Base-by-base conservation (phyloP, 331 rosid species). In the Rhamnella rubrinervis region DNA sequence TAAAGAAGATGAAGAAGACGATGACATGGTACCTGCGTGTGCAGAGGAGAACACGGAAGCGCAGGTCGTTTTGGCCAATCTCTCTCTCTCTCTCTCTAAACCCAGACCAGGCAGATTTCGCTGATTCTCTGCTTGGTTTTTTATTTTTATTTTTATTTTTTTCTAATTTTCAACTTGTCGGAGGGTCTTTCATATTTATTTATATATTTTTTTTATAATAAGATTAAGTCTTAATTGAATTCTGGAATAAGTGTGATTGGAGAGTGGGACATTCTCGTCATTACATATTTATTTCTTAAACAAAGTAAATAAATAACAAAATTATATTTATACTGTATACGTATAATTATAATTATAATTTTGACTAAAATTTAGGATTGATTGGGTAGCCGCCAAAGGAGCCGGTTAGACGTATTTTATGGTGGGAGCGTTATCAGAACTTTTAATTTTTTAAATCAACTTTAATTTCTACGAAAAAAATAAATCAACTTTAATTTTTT, bases 21-120 rank as follows among this genome's bases (percentile, higher is more conserved):
- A 47, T 44, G 49, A 44, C 11, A 44, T 12, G 6, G 68, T 63
- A 80, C 80, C 80, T 70, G 65, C 70, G 70, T 56, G 70, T 56
- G 61, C 18, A 31, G 26, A 20, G 28, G 23, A 65, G 62, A 52
- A 21, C 6, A 49, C 67, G 51, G 60, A 46, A 71, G 53, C 44
- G 14, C 21, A 51, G 13, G 72, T 68, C 66, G 73, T 49, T 49
- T 56, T 51, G 63, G 55, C 46, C 26, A 75, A 71, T 53, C 62
- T 61, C 20, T 37, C 71, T 55, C 57, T 38, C 8, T 6, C 26
- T 20, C 12, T 59, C 46, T 35, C 69, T 31, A 20, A 38, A 53
- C 44, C 39, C 39, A 40, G 20, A 59, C 38, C 26, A 3, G 53
- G 57, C 38, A 58, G 75, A 68, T 71, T 79, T 66, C 65, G 59